A percentile compares a stretch with the other conserved stretches of the same genome.
Conservation (phyloP, 805 yeast genomes). For the Kodamaea hsintzibuensis region DNA sequence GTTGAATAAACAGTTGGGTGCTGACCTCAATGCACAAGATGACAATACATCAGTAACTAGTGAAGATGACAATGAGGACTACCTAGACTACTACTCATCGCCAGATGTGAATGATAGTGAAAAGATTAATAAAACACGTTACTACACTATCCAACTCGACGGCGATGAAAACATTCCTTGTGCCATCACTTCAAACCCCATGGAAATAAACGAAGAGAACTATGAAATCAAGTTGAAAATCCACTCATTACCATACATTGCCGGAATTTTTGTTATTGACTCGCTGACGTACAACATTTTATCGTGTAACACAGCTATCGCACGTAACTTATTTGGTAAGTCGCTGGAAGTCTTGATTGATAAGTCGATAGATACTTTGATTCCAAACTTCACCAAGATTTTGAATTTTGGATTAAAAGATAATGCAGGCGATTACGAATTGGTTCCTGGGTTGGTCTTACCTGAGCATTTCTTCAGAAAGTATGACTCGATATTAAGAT, state of each 20-base stretch:
- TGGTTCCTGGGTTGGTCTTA: constrained; percentile 69
- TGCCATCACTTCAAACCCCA: constrained; percentile 64
- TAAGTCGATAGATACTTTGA: constrained; percentile 51
- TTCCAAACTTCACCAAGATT: constrained; percentile 61
- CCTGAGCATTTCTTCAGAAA: constrained; percentile 91
- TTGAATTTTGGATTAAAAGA: constrained; percentile 41
- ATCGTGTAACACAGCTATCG: constrained; percentile 78
- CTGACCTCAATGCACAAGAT: not conserved
- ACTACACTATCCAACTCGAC: constrained; percentile 55
- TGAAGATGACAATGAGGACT: constrained; percentile 13
- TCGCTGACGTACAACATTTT: constrained; percentile 50
- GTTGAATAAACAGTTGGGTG: constrained; percentile 23
- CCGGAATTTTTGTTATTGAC: constrained; percentile 77
- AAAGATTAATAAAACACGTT: constrained; percentile 56
- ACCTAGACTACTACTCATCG: constrained; percentile 15
- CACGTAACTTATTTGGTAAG: constrained; percentile 76
- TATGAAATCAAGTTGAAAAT: constrained; percentile 58
- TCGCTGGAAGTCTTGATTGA: constrained; percentile 45
- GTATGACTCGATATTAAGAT: constrained; percentile 47
- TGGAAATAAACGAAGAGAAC: constrained; percentile 46
- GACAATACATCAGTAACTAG: not conserved
- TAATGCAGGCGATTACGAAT: constrained; percentile 19
- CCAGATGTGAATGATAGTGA: constrained; percentile 28
- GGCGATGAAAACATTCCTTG: constrained; percentile 60
- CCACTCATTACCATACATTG: constrained; percentile 80